phyloP scores from a whole-genome alignment of 768 basidiomycete genomes.

The Trametes sanguinea region DNA sequence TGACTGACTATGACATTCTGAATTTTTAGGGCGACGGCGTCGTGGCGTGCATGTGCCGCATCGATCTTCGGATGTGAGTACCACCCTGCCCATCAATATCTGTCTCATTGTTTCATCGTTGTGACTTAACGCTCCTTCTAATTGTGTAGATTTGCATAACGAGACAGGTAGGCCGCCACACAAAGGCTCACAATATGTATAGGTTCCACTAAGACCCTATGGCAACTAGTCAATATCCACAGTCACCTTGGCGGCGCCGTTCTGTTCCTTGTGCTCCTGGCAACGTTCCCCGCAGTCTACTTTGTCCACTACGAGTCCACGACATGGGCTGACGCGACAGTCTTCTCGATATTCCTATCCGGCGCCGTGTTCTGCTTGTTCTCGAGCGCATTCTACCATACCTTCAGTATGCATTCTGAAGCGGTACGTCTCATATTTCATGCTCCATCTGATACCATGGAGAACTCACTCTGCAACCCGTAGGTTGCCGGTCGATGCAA shows the following conservation, averaged over 20 bases:
- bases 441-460: background rate
- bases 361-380: slow-evolving; percentile 75
- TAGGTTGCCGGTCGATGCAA: slow-evolving; percentile 65
- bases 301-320: slow-evolving; percentile 52
- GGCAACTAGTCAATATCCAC: slow-evolving; percentile 75
- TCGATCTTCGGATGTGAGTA: slow-evolving; percentile 71
- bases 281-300: slow-evolving; percentile 53
- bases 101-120: background rate
- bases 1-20: background rate
- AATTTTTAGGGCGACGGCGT: slow-evolving; percentile 52
- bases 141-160: slow-evolving; percentile 66
- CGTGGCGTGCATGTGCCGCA: slow-evolving; percentile 60
- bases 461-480: slow-evolving; percentile 8
- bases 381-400: slow-evolving; percentile 75
- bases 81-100: background rate
- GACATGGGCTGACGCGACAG: slow-evolving; percentile 61
- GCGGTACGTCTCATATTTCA: slow-evolving; percentile 44
- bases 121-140: background rate
- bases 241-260: slow-evolving; percentile 73
- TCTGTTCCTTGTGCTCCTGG: slow-evolving; percentile 58
- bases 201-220: background rate
- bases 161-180: slow-evolving; percentile 56
- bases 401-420: slow-evolving; percentile 69
- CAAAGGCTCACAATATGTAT: no score
- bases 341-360: slow-evolving; percentile 64